Percentiles rank a stretch among this genome's conserved stretches.
Conservation (phyloP, 176 grass and related monocot genomes). For the Avena atlantica region DNA sequence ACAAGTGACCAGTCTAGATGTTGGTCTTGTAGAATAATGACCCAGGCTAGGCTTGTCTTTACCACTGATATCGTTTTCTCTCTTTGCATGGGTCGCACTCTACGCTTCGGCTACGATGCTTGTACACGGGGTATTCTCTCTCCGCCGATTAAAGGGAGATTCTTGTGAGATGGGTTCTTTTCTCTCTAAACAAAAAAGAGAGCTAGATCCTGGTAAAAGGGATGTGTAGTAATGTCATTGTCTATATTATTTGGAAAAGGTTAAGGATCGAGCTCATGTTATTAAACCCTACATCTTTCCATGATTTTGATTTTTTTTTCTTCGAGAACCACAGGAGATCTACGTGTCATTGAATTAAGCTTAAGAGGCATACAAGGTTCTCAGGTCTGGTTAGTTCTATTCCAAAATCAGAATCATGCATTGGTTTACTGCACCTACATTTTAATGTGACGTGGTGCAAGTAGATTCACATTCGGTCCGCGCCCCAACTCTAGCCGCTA, state of each 20-base stretch:
- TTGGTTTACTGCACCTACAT: no score
- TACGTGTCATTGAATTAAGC: no score
- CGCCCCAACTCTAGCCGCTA: no score
- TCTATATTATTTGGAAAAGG: background rate
- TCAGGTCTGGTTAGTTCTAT: no score
- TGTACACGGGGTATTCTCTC: background rate
- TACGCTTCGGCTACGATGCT: slow-evolving; percentile 35
- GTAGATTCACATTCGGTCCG: no score
- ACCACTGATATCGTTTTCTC: slow-evolving; percentile 23
- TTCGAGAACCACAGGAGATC: no score
- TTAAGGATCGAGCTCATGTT: background rate
- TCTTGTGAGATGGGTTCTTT: background rate
- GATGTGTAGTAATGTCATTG: background rate
- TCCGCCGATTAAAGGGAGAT: background rate
- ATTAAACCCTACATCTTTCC: background rate
- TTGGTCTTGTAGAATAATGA: slow-evolving; percentile 36
- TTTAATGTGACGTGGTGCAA: no score
- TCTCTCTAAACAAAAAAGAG: background rate
- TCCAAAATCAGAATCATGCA: no score
- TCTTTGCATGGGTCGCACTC: slow-evolving; percentile 40
- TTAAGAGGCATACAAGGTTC: no score
- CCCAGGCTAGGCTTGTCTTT: slow-evolving; percentile 27
- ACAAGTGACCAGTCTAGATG: background rate
- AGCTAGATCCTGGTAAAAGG: background rate
- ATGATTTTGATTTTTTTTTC: background rate